Percentiles rank a stretch among this genome's conserved stretches.
Evolutionary conservation across 345 rosid genomes (phyloP).

Genomic region (Cardiospermum halicacabum): DNA sequence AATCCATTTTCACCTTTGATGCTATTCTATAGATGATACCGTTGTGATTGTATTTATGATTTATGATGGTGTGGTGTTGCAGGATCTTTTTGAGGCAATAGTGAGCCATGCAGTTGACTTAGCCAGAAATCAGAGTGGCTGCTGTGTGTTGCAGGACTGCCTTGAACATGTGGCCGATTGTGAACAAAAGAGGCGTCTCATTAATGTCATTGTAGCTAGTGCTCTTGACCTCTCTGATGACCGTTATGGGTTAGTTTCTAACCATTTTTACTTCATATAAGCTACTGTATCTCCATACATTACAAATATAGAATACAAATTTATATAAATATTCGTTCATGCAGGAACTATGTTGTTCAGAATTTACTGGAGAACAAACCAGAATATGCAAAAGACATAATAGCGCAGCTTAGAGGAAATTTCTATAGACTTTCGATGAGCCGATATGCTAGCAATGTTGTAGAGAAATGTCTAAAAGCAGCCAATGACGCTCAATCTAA

Average conservation of each 20-base stretch:
- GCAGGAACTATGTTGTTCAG: constrained; percentile 54
- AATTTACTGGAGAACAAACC: constrained; percentile 20
- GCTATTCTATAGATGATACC: too few relatives aligned
- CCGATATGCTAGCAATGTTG: constrained; percentile 46
- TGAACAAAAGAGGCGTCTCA: constrained; percentile 19
- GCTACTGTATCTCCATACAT: too few relatives aligned
- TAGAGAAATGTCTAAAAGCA: constrained; percentile 36
- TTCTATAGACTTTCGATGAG: constrained; percentile 26
- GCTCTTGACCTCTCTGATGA: constrained; percentile 29
- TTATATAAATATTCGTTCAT: too few relatives aligned
- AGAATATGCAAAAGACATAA: not conserved
- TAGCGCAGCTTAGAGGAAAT: constrained; percentile 26
- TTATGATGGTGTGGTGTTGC: constrained; percentile 11
- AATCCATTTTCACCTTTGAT: too few relatives aligned
- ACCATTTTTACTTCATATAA: not conserved
- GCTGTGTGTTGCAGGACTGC: constrained; percentile 35
- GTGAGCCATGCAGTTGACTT: constrained; percentile 23
- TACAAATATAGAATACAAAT: too few relatives aligned
- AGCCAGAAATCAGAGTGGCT: constrained; percentile 39
- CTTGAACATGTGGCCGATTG: not conserved
- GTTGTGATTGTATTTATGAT: not conserved
- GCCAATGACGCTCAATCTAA: constrained; percentile 12
- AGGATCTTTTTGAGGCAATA: constrained; percentile 27
- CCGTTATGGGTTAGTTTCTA: constrained; percentile 33
- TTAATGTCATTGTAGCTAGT: constrained; percentile 19